Percentiles rank a stretch among this genome's conserved stretches.
phyloP scores from a whole-genome alignment of 768 basidiomycete genomes.

The Kwoniella botswanensis region DNA sequence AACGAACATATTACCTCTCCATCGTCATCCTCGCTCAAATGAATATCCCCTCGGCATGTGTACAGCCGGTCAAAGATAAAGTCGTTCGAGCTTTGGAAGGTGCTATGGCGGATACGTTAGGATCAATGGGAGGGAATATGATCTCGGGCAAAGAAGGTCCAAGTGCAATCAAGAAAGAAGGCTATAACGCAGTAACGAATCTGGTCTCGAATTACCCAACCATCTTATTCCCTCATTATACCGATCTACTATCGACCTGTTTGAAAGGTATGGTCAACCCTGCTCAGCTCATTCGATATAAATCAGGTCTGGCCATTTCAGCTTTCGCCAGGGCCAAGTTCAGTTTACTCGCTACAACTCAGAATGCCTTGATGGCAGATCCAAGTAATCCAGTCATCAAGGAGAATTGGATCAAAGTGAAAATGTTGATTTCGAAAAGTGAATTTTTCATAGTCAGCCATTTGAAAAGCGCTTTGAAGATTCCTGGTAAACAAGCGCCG shows the following conservation, averaged over 20 bases:
- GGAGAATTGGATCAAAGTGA: conserved; percentile 34
- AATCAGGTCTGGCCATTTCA: conserved; percentile 40
- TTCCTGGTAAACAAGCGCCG: conserved; percentile 22
- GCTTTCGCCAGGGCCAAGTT: conserved; percentile 46
- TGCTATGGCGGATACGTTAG: conserved; percentile 41
- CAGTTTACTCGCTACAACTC: conserved; percentile 23
- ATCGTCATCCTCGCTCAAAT: conserved; percentile 50
- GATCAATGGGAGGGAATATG: conserved; percentile 23
- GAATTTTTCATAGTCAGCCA: conserved; percentile 36
- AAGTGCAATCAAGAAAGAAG: conserved; percentile 43
- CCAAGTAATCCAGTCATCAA: conserved; percentile 17
- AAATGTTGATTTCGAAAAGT: conserved; percentile 21
- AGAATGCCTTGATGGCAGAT: conserved; percentile 7
- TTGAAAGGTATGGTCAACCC: conserved; percentile 32
- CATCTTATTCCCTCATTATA: conserved; percentile 47
- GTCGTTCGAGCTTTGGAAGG: conserved; percentile 43
- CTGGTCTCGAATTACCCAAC: conserved; percentile 45
- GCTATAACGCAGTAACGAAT: conserved; percentile 44
- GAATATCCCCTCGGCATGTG: conserved; percentile 37
- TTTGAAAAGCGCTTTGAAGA: conserved; percentile 28
- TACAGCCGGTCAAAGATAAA: conserved; percentile 48
- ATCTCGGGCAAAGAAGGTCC: conserved; percentile 38
- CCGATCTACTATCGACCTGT: conserved; percentile 43
- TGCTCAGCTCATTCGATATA: conserved; percentile 33
- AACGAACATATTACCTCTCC: conserved; percentile 50